These are phyloP conservation scores for Neonectria neomacrospora DNA, from an alignment of 2,329 filamentous ascomycete species.

Conservation along the genomic window DNA sequence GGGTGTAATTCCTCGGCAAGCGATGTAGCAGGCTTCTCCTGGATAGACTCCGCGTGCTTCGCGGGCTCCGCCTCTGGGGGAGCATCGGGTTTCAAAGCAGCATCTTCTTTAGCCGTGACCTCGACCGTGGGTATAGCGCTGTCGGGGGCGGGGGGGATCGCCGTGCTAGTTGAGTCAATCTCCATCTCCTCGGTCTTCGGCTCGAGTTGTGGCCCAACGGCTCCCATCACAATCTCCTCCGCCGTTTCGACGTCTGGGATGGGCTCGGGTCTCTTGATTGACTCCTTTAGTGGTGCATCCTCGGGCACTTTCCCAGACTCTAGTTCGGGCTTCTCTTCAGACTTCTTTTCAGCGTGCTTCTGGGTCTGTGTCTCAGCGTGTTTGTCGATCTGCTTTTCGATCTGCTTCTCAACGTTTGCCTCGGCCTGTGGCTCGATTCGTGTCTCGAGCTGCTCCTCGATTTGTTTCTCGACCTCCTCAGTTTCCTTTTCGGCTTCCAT, in stretches of 20 bases:
- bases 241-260: neutral
- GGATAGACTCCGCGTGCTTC: slow-evolving; percentile 13
- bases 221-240: neutral
- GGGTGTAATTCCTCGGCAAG: slow-evolving; percentile 14
- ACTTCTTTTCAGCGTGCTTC: neutral
- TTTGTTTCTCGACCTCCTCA: neutral
- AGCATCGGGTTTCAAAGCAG: slow-evolving; percentile 2
- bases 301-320: neutral
- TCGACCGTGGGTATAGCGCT: slow-evolving; percentile 18
- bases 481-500: neutral
- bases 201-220: slow-evolving; percentile 35
- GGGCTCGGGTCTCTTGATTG: neutral
- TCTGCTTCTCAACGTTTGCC: slow-evolving; percentile 8
- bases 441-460: neutral
- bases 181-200: slow-evolving; percentile 58
- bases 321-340: neutral
- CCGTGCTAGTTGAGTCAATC: slow-evolving; percentile 43
- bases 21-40: neutral
- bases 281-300: neutral
- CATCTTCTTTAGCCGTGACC: slow-evolving; percentile 1
- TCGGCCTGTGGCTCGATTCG: slow-evolving; percentile 5
- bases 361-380: neutral
- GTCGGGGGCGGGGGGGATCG: slow-evolving; percentile 24
- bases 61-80: slow-evolving; percentile 12
- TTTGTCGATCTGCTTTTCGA: slow-evolving; percentile 6